Evolutionary conservation across 768 basidiomycete genomes (phyloP).

Genomic region (Rubroboletus pulcherrimus): DNA sequence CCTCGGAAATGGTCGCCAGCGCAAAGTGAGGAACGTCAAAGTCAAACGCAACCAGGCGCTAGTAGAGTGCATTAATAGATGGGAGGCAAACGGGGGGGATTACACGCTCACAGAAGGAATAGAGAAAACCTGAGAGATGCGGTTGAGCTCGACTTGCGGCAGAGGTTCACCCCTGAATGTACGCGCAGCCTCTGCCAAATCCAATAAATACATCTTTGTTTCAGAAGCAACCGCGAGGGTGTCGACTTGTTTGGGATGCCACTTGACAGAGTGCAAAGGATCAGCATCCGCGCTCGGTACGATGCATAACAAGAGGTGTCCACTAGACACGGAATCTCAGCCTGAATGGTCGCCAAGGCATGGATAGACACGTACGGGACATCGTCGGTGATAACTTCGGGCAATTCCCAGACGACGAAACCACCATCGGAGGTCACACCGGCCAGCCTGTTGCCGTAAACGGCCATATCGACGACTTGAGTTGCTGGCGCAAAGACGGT

Average conservation of each 20-base stretch:
- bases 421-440: conserved; percentile 88
- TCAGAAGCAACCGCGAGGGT: conserved; percentile 81
- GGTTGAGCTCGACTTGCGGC: conserved; percentile 63
- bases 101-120: conserved; percentile 58
- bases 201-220: conserved; percentile 70
- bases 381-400: conserved; percentile 80
- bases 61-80: background rate
- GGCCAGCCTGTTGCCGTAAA: conserved; percentile 75
- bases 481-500: conserved; percentile 55
- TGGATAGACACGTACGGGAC: conserved; percentile 58
- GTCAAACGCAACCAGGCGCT: conserved; percentile 82
- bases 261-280: conserved; percentile 77
- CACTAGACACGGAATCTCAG: conserved; percentile 39
- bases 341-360: background rate
- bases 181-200: conserved; percentile 60
- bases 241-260: conserved; percentile 82
- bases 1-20: conserved; percentile 77
- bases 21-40: conserved; percentile 77
- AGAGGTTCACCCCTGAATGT: conserved; percentile 63
- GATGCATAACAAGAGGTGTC: conserved; percentile 65
- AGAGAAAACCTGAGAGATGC: conserved; percentile 64
- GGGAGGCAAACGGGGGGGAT: background rate
- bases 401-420: conserved; percentile 85
- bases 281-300: conserved; percentile 54
- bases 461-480: conserved; percentile 82